Base-by-base conservation (phyloP, 805 yeast species). In the Pichia deserticola region DNA sequence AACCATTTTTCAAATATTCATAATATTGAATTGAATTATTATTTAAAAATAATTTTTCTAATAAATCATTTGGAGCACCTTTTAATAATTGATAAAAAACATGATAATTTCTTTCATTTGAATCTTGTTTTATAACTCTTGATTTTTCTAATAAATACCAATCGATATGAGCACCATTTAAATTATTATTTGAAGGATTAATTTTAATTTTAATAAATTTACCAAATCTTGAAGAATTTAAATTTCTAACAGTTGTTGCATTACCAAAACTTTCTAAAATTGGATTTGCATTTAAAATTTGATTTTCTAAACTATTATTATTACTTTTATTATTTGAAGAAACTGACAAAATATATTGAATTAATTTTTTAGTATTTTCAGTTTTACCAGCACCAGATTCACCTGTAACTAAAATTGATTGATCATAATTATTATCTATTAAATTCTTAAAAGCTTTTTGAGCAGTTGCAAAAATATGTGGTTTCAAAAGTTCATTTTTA, bases 301-400 rank as follows among this genome's bases (percentile, higher is more conserved):
- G 89, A 54, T 78, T 76, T 65, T 93, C 98, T 57, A 93, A 85
- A 42, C 55, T 55, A 35, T 61, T 57, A 7, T 53, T 43, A 10
- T 57, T 59, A 15, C 58, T 50, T n/a, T 67, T 57, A 10, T 57
- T 59, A 15, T 58, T 50, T 13, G 67, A 57, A 2, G 95, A 80
- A 30, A 88, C 82, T 7, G 88, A 81, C 1, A 97, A 88, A 50
- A 93, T 74, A 64, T 89, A 93, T 64, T 90, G 97, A 52, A 93
- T 84, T 49, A 93, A 89, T 62, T 86, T 89, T 66, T 93, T 93
- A 5, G 99, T 93, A 58, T 89, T 93, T 68, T 93, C 99, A 0
- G 99, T 93, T 64, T 93, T 93, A 47, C 99, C 99, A 0, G 99
- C 99, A 57, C 99, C 99, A 28, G 95, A 85, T 64, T 93, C 99